phyloP scores from a whole-genome alignment of 352 stramenopile genomes.

The Blastocystis sp. region DNA sequence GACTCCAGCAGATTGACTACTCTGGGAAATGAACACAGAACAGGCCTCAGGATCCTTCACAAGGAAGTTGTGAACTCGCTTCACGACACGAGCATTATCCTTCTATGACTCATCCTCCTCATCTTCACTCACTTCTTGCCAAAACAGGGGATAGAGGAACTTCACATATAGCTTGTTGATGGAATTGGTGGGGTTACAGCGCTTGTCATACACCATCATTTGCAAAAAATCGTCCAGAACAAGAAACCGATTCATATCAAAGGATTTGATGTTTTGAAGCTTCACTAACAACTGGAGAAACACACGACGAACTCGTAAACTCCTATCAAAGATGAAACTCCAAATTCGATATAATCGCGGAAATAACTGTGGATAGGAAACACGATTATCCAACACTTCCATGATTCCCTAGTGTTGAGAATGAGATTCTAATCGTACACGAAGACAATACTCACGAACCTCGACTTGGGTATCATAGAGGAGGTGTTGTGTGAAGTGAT shows the following conservation, averaged over 20 bases:
- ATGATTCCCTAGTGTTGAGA: constrained; percentile 14
- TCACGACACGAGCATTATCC: constrained; percentile 9
- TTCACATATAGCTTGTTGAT: constrained; percentile 28
- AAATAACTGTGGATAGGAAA: constrained; percentile 3
- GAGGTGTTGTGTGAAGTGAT: constrained; percentile 29
- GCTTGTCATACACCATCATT: constrained; percentile 21
- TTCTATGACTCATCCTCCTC: neutral
- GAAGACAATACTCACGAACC: constrained; percentile 28
- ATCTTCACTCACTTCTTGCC: neutral
- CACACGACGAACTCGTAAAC: neutral
- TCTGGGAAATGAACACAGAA: constrained; percentile 1
- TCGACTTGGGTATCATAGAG: constrained; percentile 24
- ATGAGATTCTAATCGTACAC: neutral
- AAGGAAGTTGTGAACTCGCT: constrained; percentile 42
- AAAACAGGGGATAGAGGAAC: constrained; percentile 36
- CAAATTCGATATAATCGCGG: neutral
- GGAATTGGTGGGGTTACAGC: constrained; percentile 7
- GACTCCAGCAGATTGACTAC: neutral
- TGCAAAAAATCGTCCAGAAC: constrained; percentile 31
- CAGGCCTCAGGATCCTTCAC: neutral
- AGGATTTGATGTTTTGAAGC: constrained; percentile 59
- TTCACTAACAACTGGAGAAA: constrained; percentile 51
- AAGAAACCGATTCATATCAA: constrained; percentile 4
- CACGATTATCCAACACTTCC: constrained; percentile 23
- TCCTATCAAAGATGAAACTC: constrained; percentile 31